Evolutionary conservation across 345 rosid species (phyloP), one percentile per base, ranked within the genome.

Genomic region (Arabidopsis thaliana): DNA sequence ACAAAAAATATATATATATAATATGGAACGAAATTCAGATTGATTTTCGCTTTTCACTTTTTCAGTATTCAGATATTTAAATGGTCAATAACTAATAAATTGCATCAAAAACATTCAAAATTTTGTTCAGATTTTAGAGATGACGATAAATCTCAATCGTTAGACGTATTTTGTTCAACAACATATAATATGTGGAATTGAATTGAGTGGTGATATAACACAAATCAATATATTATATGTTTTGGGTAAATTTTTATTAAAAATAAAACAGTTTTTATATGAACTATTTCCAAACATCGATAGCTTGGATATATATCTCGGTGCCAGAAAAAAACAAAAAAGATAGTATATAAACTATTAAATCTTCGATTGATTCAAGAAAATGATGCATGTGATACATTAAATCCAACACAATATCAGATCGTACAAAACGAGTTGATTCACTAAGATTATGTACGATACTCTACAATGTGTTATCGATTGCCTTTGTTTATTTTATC

Each of bases 381-480:
- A 75, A 67, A 75, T 51, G 55, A 59, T 40, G 71, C 62, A 50
- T 22, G 67, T 44, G 38, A 25, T 25, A 7, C 37, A 62, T 68
- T 69, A 60, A 61, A 60, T 12, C 63, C 74, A 51, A 51, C 55
- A 67, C 50, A 40, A 51, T 50, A 61, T 69, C 50, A 76, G 34
- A 69, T 69, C 10, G 69, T 69, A 51, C 74, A 8, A 69, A 76
- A 60, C 58, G 42, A 69, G 75, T 71, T 56, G 80, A 71, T 77
- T 77, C 76, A 57, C 61, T 48, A 28, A 71, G 76, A 77, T 70
- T 52, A 25, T 37, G 71, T 37, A 71, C 51, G 65, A 74, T 66
- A 52, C 63, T 40, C 72, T 44, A 34, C 8, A 22, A 44, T 11
- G 53, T 50, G 50, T 16, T 50, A 30, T 72, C n/a, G 59, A 48